Percentiles rank a stretch among this genome's conserved stretches.
These are phyloP conservation scores for Entomortierella lignicola DNA, from an alignment of 192 early-diverging fungal genomes.

Conservation along the genomic window DNA sequence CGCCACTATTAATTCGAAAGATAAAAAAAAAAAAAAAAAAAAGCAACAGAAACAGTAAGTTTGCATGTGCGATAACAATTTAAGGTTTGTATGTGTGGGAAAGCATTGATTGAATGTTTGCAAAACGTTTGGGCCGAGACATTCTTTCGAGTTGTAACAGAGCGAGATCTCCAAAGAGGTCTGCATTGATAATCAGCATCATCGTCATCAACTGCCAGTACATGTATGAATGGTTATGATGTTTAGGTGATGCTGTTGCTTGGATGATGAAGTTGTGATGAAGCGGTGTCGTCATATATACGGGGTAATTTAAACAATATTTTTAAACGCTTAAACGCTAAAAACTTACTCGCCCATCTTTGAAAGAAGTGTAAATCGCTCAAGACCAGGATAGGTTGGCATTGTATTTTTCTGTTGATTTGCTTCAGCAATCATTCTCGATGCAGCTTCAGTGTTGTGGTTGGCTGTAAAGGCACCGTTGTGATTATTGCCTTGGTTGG, in stretches of 20 bases:
- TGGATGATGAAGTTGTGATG: not conserved
- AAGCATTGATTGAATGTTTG: too few relatives aligned
- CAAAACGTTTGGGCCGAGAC: too few relatives aligned
- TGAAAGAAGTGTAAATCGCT: constrained; percentile 65
- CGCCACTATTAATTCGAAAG: too few relatives aligned
- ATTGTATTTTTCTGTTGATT: constrained; percentile 59
- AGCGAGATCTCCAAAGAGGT: too few relatives aligned
- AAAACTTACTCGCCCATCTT: constrained; percentile 80
- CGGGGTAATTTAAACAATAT: too few relatives aligned
- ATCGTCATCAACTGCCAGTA: too few relatives aligned
- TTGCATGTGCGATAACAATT: not conserved
- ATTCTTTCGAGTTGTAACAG: too few relatives aligned
- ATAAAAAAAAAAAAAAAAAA: constrained; percentile 4
- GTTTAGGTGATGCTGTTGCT: too few relatives aligned
- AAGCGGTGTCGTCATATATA: constrained; percentile 1
- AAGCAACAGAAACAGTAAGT: not conserved
- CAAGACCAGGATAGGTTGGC: constrained; percentile 68
- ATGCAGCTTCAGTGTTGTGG: constrained; percentile 53
- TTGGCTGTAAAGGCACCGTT: constrained; percentile 1
- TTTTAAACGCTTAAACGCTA: not conserved
- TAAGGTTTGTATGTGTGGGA: too few relatives aligned
- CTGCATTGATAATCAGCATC: too few relatives aligned
- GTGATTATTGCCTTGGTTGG: not conserved
- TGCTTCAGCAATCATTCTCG: constrained; percentile 64
- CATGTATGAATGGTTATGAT: too few relatives aligned